Base-by-base conservation (phyloP, 2,329 filamentous ascomycete species). In the Neocatenulostroma microsporum region DNA sequence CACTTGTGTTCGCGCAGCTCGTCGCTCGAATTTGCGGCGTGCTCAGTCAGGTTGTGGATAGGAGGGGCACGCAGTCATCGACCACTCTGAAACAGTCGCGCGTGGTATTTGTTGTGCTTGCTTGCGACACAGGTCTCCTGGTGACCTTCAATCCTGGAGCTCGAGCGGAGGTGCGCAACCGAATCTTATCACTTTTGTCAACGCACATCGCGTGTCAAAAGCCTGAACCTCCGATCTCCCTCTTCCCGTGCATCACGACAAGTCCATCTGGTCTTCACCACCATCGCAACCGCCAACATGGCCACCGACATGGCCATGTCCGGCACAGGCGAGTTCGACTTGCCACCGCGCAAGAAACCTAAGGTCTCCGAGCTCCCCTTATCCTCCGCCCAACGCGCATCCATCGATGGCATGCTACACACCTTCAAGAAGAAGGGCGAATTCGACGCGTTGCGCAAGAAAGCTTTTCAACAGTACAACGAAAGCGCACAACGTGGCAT, bases 361-460 rank as follows among this genome's bases (percentile, higher is more conserved):
- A 85, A 85, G 58, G 75, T 82, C 3, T 80, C 80, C 0, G 84
- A 89, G 49, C 69, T 89, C 13, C 84, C 84, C 2, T 63, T 88
- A 13, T 74, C 82, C 4, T 81, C 80, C 3, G 73, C 77, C n/a
- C 84, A 84, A 35, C 73, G 82, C 46, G 73, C 74, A 2, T 78
- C 80, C 2, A 85, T 89, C 39, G 83, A 88, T 50, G 74, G 72
- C 12, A 72, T 89, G 15, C 75, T 83, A n/a, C 80, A 84, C 55
- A 80, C 74, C 10, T 89, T 88, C 66, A 88, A 88, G 63, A 89
- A 88, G 64, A 86, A 85, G 61, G 84, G 84, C 42, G 82, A 82
- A 39, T 91, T 88, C 55, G 84, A 91, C 61, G 67, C 73, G 11
- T 74, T 88, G 45, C 78, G 84, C 43, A 88, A 86, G 56, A 74